Conservation (phyloP, 805 yeast genomes). For the Zygoascus ofunaensis region DNA sequence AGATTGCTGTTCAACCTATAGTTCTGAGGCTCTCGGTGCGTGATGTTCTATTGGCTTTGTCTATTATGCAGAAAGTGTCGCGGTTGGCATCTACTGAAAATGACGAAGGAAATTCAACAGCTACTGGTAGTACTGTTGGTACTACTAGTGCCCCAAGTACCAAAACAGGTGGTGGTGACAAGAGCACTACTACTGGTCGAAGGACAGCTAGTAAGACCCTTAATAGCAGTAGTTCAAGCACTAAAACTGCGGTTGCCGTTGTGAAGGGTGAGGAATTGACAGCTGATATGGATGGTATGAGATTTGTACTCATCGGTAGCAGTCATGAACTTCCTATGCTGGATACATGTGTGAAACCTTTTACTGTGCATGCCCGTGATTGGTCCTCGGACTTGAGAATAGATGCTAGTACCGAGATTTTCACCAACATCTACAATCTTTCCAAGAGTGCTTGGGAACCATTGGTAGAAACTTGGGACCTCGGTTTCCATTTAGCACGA, state of each 20-base stretch:
- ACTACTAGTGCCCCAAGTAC: conserved; percentile 16
- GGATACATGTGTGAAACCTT: conserved; percentile 67
- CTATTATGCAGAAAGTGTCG: conserved; percentile 64
- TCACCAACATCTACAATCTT: conserved; percentile 73
- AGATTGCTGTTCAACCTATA: conserved; percentile 69
- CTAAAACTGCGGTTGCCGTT: conserved; percentile 20
- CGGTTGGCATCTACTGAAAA: conserved; percentile 21
- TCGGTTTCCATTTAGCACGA: conserved; percentile 60
- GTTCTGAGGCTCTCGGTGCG: conserved; percentile 73
- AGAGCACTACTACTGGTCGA: conserved; percentile 5
- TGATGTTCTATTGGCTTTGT: conserved; percentile 73
- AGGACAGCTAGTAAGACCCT: conserved; percentile 2
- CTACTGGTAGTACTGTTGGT: not conserved
- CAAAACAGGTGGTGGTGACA: conserved; percentile 6
- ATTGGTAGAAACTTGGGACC: conserved; percentile 76
- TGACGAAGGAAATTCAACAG: not conserved
- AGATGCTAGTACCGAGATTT: conserved; percentile 54
- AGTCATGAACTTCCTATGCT: conserved; percentile 84
- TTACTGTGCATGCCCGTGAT: conserved; percentile 57
- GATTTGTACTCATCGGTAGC: conserved; percentile 81
- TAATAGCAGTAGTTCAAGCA: not conserved
- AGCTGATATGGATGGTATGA: conserved; percentile 63
- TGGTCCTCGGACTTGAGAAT: conserved; percentile 85
- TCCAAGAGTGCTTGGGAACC: conserved; percentile 90
- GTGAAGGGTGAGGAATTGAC: conserved; percentile 61